These are phyloP conservation scores for Pleurotus eryngii DNA, from an alignment of 768 basidiomycete genomes.

Conservation along the genomic window DNA sequence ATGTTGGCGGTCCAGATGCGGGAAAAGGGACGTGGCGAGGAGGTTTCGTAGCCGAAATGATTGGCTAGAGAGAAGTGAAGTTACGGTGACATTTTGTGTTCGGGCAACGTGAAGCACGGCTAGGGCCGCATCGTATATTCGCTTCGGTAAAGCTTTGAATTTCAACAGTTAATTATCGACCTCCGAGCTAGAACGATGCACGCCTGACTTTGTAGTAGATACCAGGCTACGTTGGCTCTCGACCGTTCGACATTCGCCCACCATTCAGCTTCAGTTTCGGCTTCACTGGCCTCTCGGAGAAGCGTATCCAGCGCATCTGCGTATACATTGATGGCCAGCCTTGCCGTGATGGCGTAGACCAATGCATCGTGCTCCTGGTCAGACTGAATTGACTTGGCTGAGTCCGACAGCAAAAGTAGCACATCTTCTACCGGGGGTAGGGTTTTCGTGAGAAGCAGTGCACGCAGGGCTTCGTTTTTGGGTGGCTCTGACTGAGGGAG, in stretches of 20 bases:
- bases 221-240: constrained; percentile 48
- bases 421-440: constrained; percentile 4
- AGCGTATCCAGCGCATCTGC: constrained; percentile 61
- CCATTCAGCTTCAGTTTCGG: constrained; percentile 80
- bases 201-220: constrained; percentile 74
- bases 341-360: constrained; percentile 41
- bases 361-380: constrained; percentile 36
- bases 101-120: constrained; percentile 41
- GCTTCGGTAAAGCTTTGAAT: constrained; percentile 41
- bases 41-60: constrained; percentile 39
- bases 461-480: neutral
- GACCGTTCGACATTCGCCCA: constrained; percentile 77
- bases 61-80: constrained; percentile 47
- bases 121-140: constrained; percentile 32
- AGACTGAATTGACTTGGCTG: neutral
- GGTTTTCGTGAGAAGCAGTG: constrained; percentile 1
- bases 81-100: constrained; percentile 40
- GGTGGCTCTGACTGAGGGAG: neutral
- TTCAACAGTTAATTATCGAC: too few relatives aligned
- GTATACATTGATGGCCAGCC: constrained; percentile 57
- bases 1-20: constrained; percentile 44
- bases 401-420: neutral
- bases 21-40: constrained; percentile 62
- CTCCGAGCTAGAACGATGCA: constrained; percentile 1
- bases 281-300: constrained; percentile 61